Conservation (phyloP, 208 protist species). For the Leishmania major region DNA sequence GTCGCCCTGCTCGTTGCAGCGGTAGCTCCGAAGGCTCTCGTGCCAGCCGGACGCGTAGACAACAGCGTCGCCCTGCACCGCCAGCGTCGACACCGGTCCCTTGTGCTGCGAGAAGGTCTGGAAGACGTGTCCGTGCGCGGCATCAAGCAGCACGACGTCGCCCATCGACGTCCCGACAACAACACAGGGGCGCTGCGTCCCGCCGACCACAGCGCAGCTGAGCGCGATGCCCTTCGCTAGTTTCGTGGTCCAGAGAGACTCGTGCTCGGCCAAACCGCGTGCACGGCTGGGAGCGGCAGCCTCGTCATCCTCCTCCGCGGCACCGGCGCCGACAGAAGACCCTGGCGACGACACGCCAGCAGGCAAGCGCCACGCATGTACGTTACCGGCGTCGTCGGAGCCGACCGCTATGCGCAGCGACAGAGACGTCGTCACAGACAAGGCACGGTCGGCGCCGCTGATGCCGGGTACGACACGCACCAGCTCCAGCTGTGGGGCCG, state of each 20-base stretch:
- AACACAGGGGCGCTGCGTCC: slow-evolving; percentile 45
- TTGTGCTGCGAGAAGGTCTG: slow-evolving; percentile 85
- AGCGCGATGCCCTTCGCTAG: slow-evolving; percentile 79
- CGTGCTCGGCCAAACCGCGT: slow-evolving; percentile 51
- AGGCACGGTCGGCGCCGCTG: slow-evolving; percentile 78
- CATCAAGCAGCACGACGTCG: slow-evolving; percentile 84
- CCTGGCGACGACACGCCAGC: background rate
- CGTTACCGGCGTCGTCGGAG: slow-evolving; percentile 81
- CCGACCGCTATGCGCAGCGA: slow-evolving; percentile 54
- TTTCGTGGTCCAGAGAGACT: slow-evolving; percentile 71
- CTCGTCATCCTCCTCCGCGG: background rate
- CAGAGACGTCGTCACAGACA: slow-evolving; percentile 53
- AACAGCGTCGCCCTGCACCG: slow-evolving; percentile 36
- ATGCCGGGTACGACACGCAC: slow-evolving; percentile 76
- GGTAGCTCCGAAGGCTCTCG: slow-evolving; percentile 75
- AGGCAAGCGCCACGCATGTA: slow-evolving; percentile 66
- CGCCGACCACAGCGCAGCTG: slow-evolving; percentile 57
- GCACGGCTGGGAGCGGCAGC: slow-evolving; percentile 7
- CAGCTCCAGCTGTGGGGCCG: slow-evolving; percentile 41
- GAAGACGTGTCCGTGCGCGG: slow-evolving; percentile 59
- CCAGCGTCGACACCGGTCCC: slow-evolving; percentile 69
- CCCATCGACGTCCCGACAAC: slow-evolving; percentile 84
- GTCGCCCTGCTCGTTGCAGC: slow-evolving; percentile 25
- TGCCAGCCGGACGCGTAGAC: slow-evolving; percentile 90
- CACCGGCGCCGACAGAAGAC: background rate